phyloP scores from a whole-genome alignment of 2,329 filamentous ascomycete species.

The Colletotrichum australisinense region DNA sequence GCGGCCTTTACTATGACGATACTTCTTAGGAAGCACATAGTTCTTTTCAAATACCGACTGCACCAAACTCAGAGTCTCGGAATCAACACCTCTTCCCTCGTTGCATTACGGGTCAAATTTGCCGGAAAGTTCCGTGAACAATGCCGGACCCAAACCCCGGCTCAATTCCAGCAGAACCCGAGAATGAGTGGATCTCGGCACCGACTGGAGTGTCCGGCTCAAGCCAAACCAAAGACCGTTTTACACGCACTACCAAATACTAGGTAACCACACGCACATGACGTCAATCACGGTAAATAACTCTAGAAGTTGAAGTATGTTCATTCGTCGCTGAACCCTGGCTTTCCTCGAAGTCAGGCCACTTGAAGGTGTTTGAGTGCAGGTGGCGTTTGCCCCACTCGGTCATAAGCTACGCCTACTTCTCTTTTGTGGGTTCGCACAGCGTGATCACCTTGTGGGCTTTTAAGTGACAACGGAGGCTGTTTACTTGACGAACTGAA shows the following conservation, averaged over 20 bases:
- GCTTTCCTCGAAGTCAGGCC: background rate
- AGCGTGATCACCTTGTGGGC: background rate
- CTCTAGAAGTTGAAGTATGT: no score
- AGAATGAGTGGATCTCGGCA: background rate
- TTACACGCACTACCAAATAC: background rate
- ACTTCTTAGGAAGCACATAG: no score
- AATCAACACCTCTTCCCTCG: no score
- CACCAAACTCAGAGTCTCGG: no score
- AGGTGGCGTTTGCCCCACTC: background rate
- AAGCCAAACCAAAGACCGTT: background rate
- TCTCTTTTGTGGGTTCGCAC: background rate
- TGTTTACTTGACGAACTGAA: no score
- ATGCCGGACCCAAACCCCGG: background rate
- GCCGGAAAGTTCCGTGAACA: background rate
- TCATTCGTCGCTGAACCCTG: background rate
- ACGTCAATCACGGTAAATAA: background rate
- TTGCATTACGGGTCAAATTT: background rate
- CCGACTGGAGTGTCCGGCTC: background rate
- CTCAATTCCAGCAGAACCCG: background rate
- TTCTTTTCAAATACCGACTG: no score
- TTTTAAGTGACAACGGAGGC: background rate
- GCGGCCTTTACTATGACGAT: no score
- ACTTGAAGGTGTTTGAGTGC: background rate
- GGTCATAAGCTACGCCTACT: background rate
- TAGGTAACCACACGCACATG: background rate